phyloP scores from a whole-genome alignment of 345 rosid genomes.

The Corymbia maculata region DNA sequence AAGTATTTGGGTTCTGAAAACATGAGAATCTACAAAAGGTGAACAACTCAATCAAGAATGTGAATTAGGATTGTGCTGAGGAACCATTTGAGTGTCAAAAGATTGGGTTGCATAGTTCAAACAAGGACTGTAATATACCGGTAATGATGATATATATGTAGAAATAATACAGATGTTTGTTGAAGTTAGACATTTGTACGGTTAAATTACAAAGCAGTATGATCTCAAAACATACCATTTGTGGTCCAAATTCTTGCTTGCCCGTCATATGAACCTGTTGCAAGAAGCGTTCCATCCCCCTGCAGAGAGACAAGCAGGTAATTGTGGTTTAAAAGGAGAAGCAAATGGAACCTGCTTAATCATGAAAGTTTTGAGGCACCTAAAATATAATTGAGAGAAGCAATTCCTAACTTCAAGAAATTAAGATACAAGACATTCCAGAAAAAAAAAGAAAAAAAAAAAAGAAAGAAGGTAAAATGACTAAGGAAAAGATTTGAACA shows the following conservation, averaged over 20 bases:
- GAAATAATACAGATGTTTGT: neutral
- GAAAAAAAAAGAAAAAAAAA: neutral
- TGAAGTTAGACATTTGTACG: neutral
- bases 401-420: neutral
- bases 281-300: slow-evolving; percentile 92
- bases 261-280: slow-evolving; percentile 96
- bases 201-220: neutral
- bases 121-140: neutral
- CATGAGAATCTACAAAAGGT: neutral
- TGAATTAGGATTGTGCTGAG: neutral
- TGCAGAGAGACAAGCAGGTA: slow-evolving; percentile 9
- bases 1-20: neutral
- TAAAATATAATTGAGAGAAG: neutral
- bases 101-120: neutral
- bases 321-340: neutral
- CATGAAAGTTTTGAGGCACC: neutral
- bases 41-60: neutral
- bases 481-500: neutral
- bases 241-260: slow-evolving; percentile 92
- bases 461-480: neutral
- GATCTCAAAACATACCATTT: slow-evolving; percentile 32
- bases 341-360: neutral
- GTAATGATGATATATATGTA: neutral
- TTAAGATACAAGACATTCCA: neutral
- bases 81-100: neutral